Base-by-base conservation (phyloP, 768 basidiomycete species). In the Lentinula detonsa region DNA sequence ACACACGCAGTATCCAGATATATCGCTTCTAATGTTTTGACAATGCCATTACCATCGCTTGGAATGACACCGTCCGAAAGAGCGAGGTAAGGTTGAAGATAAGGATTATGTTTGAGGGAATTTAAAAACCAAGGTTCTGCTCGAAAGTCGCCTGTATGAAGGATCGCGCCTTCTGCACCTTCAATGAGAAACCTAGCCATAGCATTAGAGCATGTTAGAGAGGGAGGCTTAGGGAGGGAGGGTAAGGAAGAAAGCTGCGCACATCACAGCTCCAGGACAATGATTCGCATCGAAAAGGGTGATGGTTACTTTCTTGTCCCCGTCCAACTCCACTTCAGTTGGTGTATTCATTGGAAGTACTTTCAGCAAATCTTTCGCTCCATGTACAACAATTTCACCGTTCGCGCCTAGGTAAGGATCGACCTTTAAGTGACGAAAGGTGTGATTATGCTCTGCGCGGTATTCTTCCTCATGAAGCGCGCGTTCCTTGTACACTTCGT, bases 241-340 rank as follows among this genome's bases (percentile, higher is more conserved):
- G 31, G 5, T 0, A 39, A 7, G 34, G 10, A 45, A 23, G 8
- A 18, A 18, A 46, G 5, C 4, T 33, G 73, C 85, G 31, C 67
- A 94, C 95, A 98, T 96, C 45, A 93, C 88, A 0, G 94, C 88
- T 0, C 95, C 95, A 10, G 93, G 95, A 69, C 95, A 97, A 70
- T 98, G 95, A 68, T 97, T 97, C 0, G 95, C 95, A 67, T 95
- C 91, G 7, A 97, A 72, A 9, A 90, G 78, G 0, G 93, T 95
- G 60, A 97, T 79, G 0, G 79, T 85, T 9, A 96, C 87, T 3
- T 69, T 71, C 65, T 87, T 82, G 7, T 75, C 74, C 23, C 80
- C 74, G 4, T 78, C 81, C 16, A 95, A 70, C 39, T 86, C 82
- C 34, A 87, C 77, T 35, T 69, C 61, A 0, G 84, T 88, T 0